Conservation (phyloP, 768 basidiomycete species). For the Leccinum incarnatum region DNA sequence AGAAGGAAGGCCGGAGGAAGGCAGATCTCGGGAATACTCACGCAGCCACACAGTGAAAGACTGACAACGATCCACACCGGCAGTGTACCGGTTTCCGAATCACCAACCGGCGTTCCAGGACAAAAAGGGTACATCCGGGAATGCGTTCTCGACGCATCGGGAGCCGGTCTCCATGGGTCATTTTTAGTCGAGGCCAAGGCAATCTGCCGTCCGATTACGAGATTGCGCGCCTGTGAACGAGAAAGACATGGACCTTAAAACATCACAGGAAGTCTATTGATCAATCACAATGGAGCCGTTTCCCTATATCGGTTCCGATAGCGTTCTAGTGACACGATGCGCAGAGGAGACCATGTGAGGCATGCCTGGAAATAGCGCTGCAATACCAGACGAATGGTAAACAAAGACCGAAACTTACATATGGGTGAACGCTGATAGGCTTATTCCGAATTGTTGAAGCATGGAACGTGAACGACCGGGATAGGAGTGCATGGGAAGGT, state of each 20-base stretch:
- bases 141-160: slow-evolving; percentile 8
- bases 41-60: slow-evolving; percentile 2
- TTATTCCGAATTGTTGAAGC: neutral
- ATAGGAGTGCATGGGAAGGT: slow-evolving; percentile 13
- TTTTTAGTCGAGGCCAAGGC: slow-evolving; percentile 2
- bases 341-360: slow-evolving; percentile 7
- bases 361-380: slow-evolving; percentile 11
- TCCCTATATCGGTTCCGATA: slow-evolving; percentile 11
- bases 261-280: neutral
- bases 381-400: neutral
- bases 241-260: neutral
- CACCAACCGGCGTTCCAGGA: slow-evolving; percentile 6
- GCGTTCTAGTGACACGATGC: neutral
- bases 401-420: slow-evolving; percentile 13
- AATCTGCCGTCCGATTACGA: neutral
- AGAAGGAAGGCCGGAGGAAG: slow-evolving; percentile 8
- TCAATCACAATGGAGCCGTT: neutral
- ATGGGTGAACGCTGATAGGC: slow-evolving; percentile 18
- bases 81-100: slow-evolving; percentile 13
- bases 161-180: slow-evolving; percentile 7
- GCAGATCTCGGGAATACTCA: slow-evolving; percentile 20
- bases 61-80: slow-evolving; percentile 14
- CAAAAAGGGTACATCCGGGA: neutral
- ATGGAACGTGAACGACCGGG: neutral
- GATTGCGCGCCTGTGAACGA: neutral